These are phyloP conservation scores for Malassezia slooffiae DNA, from an alignment of 1,284 basidiomycete genomes.

Conservation along the genomic window DNA sequence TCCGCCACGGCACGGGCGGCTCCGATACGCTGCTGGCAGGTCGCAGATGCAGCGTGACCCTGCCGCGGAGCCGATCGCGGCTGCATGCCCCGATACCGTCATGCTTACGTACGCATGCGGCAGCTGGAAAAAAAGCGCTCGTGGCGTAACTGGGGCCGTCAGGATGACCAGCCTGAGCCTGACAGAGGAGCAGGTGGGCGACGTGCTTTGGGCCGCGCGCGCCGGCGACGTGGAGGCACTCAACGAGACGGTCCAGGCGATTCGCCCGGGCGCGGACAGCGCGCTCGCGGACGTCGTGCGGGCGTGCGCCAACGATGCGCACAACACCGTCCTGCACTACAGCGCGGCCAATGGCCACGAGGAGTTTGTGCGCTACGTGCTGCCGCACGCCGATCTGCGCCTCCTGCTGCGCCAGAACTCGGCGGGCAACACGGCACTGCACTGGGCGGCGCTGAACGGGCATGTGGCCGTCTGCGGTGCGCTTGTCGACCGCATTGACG, in stretches of 20 bases:
- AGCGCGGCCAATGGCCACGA: conserved; percentile 39
- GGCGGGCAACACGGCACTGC: conserved; percentile 41
- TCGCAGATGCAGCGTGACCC: no score
- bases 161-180: conserved; percentile 8
- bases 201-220: conserved; percentile 39
- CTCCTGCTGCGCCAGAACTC: conserved; percentile 30
- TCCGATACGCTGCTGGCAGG: no score
- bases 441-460: conserved; percentile 45
- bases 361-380: conserved; percentile 21
- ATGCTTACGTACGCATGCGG: no score
- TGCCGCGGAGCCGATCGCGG: no score
- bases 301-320: conserved; percentile 23
- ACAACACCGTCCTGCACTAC: conserved; percentile 38
- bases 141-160: no score
- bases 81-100: no score
- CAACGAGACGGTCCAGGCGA: conserved; percentile 15
- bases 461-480: conserved; percentile 28
- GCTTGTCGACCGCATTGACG: conserved; percentile 32
- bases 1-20: no score
- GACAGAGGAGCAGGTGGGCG: conserved; percentile 33
- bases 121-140: no score
- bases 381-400: conserved; percentile 18
- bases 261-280: conserved; percentile 5
- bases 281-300: no score
- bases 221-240: conserved; percentile 36